phyloP scores from a whole-genome alignment of 2,329 filamentous ascomycete genomes.

The Trichoderma simmonsii region DNA sequence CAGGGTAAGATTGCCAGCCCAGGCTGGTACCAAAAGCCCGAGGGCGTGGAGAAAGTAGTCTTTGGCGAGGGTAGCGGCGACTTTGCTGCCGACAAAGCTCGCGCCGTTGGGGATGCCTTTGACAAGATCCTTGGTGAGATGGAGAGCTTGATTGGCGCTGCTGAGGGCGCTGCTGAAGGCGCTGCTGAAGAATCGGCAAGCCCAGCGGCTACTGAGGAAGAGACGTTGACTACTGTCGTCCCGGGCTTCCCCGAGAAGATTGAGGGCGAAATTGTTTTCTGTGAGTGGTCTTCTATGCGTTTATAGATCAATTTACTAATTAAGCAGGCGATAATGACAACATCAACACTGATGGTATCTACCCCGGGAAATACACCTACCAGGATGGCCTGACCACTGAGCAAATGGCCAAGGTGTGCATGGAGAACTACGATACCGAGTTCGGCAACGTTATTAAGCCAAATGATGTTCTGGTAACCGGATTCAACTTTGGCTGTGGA shows the following conservation, averaged over 20 bases:
- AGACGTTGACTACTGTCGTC: slow-evolving; percentile 53
- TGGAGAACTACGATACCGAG: slow-evolving; percentile 84
- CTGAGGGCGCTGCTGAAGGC: slow-evolving; percentile 20
- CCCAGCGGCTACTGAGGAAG: slow-evolving; percentile 12
- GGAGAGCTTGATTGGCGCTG: slow-evolving; percentile 22
- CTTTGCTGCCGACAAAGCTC: slow-evolving; percentile 59
- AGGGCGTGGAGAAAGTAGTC: slow-evolving; percentile 63
- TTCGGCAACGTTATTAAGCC: slow-evolving; percentile 63
- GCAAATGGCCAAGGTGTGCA: slow-evolving; percentile 84
- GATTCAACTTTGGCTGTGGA: slow-evolving; percentile 88
- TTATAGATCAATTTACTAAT: not conserved
- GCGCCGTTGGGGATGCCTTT: slow-evolving; percentile 66
- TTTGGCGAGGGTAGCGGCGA: slow-evolving; percentile 70
- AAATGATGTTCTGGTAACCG: slow-evolving; percentile 78
- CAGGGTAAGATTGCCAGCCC: slow-evolving; percentile 70
- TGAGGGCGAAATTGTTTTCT: slow-evolving; percentile 79
- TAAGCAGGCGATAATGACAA: slow-evolving; percentile 46
- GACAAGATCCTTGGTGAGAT: slow-evolving; percentile 66
- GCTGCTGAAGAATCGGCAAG: not conserved
- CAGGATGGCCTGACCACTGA: slow-evolving; percentile 75
- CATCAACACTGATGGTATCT: slow-evolving; percentile 90
- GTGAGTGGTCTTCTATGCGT: not conserved
- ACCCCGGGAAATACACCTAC: slow-evolving; percentile 89
- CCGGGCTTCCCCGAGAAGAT: slow-evolving; percentile 85
- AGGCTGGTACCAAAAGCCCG: slow-evolving; percentile 72